Base-by-base conservation (phyloP, 208 protist species). In the Herpetomonas samuelpessoai region DNA sequence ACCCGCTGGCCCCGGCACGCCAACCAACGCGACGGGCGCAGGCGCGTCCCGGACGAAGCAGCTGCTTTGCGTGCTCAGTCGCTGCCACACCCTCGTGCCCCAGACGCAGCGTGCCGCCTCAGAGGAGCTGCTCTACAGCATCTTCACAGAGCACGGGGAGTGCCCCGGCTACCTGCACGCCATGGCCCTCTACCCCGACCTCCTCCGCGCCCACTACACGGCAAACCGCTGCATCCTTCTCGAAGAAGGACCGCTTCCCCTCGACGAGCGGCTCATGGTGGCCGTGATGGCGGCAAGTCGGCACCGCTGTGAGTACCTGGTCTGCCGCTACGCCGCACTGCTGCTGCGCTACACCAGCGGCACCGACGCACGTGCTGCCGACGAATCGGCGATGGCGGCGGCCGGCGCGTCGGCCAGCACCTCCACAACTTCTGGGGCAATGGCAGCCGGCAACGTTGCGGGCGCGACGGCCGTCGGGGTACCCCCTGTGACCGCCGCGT, bases 241-340 rank as follows among this genome's bases (percentile, higher is more conserved):
- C 50, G 83, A 67, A n/a, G 80, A 88, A 21, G 88, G 88, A n/a
- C 84, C 88, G 2, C 65, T 95, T 9, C 55, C 71, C 41, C 61
- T 91, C 39, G 81, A 85, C 39, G 71, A 74, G 61, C 79, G 88
- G 10, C 71, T 95, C 30, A 91, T 95, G 88, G 24, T 95, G 24
- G 84, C 84, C 25, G 65, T 86, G 16, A 92, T 95, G 84, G 76
- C 79, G 10, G 88, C 84, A 16, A 86, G 80, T 57, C 80, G 88
- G 1, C 84, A 92, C 62, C 81, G 71, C 50, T 95, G 88, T 61
- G 83, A 83, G 68, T 90, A 88, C 68, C 76, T 95, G 27, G 82
- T 92, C 35, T 74, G 66, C 18, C 79, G 83, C 60, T 92, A 79
- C 65, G 60, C 74, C 19, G 79, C 82, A 12, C 62, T 91, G 44